These are phyloP conservation scores for Mimosa pudica DNA, from an alignment of 306 rosid species.

Conservation along the genomic window DNA sequence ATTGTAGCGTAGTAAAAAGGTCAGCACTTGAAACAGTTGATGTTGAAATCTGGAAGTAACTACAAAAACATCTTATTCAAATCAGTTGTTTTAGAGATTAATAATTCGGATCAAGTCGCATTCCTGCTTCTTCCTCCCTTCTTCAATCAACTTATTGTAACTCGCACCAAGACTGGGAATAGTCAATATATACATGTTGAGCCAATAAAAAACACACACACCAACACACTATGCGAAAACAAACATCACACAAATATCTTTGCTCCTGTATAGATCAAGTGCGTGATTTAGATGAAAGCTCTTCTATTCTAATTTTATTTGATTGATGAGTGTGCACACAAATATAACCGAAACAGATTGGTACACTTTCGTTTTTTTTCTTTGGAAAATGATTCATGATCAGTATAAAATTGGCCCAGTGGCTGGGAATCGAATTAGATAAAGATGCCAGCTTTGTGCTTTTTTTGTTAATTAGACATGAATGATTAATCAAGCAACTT, in stretches of 20 bases:
- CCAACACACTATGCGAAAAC: neutral
- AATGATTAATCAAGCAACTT: neutral
- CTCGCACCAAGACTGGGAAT: too few species aligned
- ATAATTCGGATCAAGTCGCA: constrained; percentile 8
- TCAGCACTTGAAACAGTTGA: neutral
- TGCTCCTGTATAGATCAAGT: neutral
- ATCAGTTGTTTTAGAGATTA: neutral
- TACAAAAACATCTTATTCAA: constrained; percentile 25
- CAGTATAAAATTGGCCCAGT: neutral
- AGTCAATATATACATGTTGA: neutral
- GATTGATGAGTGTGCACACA: neutral
- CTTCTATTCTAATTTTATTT: neutral
- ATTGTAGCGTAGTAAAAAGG: neutral
- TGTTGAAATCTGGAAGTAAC: neutral
- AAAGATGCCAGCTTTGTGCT: constrained; percentile 9
- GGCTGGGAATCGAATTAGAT: neutral
- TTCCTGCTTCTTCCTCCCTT: constrained; percentile 24
- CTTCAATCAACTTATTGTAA: neutral
- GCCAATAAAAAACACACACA: neutral
- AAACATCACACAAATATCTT: neutral
- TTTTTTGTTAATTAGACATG: neutral
- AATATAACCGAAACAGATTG: neutral
- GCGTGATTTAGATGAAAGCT: neutral
- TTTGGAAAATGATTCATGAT: neutral
- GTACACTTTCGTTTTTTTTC: neutral